Conservation (phyloP, 306 rosid species). For the Macrotyloma uniflorum region DNA sequence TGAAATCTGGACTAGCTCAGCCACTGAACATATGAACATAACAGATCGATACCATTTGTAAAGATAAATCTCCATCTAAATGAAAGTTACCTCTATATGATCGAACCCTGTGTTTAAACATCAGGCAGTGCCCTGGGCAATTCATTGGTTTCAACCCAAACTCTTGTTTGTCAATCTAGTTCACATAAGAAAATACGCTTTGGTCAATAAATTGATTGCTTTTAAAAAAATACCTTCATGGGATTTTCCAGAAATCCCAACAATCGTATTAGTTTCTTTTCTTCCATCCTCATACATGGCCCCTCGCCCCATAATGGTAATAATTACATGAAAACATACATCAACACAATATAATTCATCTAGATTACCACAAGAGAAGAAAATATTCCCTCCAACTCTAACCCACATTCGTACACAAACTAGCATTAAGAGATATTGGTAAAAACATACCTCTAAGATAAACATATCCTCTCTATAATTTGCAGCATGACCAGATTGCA, state of each 20-base stretch:
- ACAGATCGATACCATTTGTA: conserved; percentile 10
- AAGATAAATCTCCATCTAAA: conserved; percentile 6
- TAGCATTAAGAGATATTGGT: not conserved
- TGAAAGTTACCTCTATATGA: conserved; percentile 77
- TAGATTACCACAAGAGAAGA: not conserved
- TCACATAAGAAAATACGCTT: not conserved
- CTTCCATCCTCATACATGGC: not conserved
- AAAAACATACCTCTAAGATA: conserved; percentile 74
- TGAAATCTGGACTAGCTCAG: conserved; percentile 28
- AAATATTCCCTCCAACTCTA: not conserved
- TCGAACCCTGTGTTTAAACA: conserved; percentile 94
- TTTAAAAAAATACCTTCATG: not conserved
- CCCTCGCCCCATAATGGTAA: not conserved
- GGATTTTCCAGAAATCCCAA: not conserved
- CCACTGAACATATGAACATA: conserved; percentile 8
- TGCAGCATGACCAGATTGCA: conserved; percentile 93
- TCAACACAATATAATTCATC: conserved; percentile 16
- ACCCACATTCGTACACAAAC: conserved; percentile 1
- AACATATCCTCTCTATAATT: conserved; percentile 95
- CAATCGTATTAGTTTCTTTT: conserved; percentile 8
- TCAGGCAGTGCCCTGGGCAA: conserved; percentile 99
- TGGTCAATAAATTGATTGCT: conserved; percentile 10
- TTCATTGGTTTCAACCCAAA: conserved; percentile 99
- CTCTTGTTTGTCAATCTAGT: conserved; percentile 93
- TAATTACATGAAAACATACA: not conserved